Evolutionary conservation across 208 protist genomes (phyloP).

Genomic region (Trypanosoma caninum): DNA sequence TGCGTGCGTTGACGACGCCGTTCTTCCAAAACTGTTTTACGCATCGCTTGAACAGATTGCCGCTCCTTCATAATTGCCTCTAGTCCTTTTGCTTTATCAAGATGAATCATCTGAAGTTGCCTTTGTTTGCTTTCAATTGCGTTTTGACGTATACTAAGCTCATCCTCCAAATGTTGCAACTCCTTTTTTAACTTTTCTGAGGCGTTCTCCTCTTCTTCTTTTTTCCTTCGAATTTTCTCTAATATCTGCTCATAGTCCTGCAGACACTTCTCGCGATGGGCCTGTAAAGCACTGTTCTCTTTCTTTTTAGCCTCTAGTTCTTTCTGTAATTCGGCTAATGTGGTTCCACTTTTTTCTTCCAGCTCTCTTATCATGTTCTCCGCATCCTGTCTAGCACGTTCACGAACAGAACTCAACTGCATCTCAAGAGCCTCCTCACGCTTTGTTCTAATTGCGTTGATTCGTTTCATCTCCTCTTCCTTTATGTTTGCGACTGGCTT

Average conservation of each 20-base stretch:
- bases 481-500: slow-evolving; percentile 85
- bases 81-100: slow-evolving; percentile 81
- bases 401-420: slow-evolving; percentile 58
- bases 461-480: slow-evolving; percentile 84
- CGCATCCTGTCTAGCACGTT: slow-evolving; percentile 73
- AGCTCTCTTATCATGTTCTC: slow-evolving; percentile 70
- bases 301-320: slow-evolving; percentile 76
- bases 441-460: slow-evolving; percentile 73
- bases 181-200: slow-evolving; percentile 71
- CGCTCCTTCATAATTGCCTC: slow-evolving; percentile 81
- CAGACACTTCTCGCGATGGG: slow-evolving; percentile 67
- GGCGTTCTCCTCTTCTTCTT: slow-evolving; percentile 78
- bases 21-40: slow-evolving; percentile 66
- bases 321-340: slow-evolving; percentile 69
- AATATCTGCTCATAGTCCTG: slow-evolving; percentile 85
- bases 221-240: slow-evolving; percentile 87
- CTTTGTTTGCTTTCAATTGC: slow-evolving; percentile 78
- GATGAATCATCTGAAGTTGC: slow-evolving; percentile 84
- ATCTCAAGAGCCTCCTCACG: slow-evolving; percentile 76
- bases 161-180: slow-evolving; percentile 74
- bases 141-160: slow-evolving; percentile 65
- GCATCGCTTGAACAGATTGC: slow-evolving; percentile 63
- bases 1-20: slow-evolving; percentile 78
- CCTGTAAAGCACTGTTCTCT: slow-evolving; percentile 72
- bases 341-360: slow-evolving; percentile 72